Base-by-base conservation (phyloP, 2,329 filamentous ascomycete species). In the Dactylellina parvicollis region DNA sequence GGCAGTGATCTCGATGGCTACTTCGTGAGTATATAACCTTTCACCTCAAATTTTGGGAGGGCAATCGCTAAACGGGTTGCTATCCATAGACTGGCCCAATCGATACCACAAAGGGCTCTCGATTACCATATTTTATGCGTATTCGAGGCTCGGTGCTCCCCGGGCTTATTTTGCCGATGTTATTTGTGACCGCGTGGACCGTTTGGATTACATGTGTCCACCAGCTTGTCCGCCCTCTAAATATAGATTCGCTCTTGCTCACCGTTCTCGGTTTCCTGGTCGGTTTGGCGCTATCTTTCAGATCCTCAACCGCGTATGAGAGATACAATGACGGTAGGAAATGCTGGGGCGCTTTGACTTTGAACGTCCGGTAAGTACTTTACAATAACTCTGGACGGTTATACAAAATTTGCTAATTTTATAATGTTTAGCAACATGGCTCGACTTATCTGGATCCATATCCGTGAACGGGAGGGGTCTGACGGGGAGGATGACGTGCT, bases 181-280 rank as follows among this genome's bases (percentile, higher is more conserved):
- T 85, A 9, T 84, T 89, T 69, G 83, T 92, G 30, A 86, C 83
- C 12, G 77, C 77, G 12, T 92, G 90, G 90, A 83, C 89, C 0
- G 89, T 88, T 0, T 79, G 84, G 34, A 87, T 92, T 74, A 90
- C 88, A 10, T 80, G 81, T 60, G 82, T 91, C 76, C 83, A 82
- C 10, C 77, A 82, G 64, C 81, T 81, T 52, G 81, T 85, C 10
- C 79, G 84, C 74, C 57, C 78, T 18, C 79, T 89, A 16, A 85
- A 84, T 47, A 87, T 92, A 75, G 85, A 85, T 78, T 87, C 84
- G n/a, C 84, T 92, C 30, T 83, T 92, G 18, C 84, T 93, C 59
- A 92, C 90, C 0, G 87, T 93, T 57, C 86, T 90, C 46, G 90
- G 90, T 89, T 92, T 93, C 82, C 89, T 93, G 71, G 90, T 93